Conservation (phyloP, 2,329 filamentous ascomycete genomes). For the Cladobotryum mycophilum region DNA sequence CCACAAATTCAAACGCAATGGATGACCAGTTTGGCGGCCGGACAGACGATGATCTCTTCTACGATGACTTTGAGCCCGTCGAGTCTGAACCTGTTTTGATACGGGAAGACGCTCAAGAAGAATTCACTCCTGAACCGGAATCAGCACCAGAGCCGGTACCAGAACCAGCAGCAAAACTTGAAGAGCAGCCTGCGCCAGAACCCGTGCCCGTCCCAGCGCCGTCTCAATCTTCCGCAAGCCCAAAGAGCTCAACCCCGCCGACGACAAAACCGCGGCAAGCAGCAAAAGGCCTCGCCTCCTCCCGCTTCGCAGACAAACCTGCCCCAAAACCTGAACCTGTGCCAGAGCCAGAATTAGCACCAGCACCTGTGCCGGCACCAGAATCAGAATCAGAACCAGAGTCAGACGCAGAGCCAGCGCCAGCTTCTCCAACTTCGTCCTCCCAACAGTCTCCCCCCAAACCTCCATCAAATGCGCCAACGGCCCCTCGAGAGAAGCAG, state of each 20-base stretch:
- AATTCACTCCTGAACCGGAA: constrained; percentile 11
- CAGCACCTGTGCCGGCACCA: constrained; percentile 10
- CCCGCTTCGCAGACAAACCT: constrained; percentile 29
- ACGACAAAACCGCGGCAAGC: constrained; percentile 13
- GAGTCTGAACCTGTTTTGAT: constrained; percentile 28
- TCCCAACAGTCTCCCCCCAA: constrained; percentile 13
- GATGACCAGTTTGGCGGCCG: constrained; percentile 56
- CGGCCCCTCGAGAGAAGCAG: constrained; percentile 23
- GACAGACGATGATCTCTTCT: constrained; percentile 57
- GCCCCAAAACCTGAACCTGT: constrained; percentile 10
- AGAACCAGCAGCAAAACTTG: constrained; percentile 13
- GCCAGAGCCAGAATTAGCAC: neutral
- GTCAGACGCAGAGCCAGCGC: constrained; percentile 13
- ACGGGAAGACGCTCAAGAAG: constrained; percentile 10
- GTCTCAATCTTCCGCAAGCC: constrained; percentile 10
- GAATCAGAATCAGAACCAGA: constrained; percentile 14
- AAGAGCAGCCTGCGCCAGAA: neutral
- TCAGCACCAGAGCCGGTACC: constrained; percentile 13
- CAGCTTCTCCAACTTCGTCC: constrained; percentile 14
- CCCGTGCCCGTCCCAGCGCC: constrained; percentile 8
- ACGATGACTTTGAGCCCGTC: constrained; percentile 56
- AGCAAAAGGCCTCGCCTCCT: constrained; percentile 23
- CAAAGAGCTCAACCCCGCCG: constrained; percentile 10
- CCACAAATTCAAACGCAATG: constrained; percentile 31
- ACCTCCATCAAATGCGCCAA: constrained; percentile 26